Conservation (phyloP, 2,329 filamentous ascomycete genomes). For the Endothia cerciana region DNA sequence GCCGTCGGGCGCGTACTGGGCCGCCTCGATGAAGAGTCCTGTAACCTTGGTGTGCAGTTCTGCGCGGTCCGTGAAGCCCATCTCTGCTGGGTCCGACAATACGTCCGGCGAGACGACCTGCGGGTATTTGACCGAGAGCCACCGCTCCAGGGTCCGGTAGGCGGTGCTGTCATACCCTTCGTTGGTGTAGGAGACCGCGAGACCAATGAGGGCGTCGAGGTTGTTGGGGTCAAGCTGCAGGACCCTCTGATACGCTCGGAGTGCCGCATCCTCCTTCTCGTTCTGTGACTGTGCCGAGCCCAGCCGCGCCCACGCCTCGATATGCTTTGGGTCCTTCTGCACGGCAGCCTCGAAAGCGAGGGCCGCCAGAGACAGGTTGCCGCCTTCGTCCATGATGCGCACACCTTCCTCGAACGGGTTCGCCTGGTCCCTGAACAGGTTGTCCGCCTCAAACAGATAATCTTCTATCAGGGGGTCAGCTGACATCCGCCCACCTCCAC, state of each 20-base stretch:
- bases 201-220: conserved; percentile 86
- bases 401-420: conserved; percentile 94
- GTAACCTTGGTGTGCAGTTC: conserved; percentile 89
- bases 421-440: conserved; percentile 78
- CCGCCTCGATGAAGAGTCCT: conserved; percentile 86
- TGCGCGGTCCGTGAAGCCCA: conserved; percentile 93
- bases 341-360: conserved; percentile 95
- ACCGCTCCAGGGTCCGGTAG: conserved; percentile 93
- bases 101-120: conserved; percentile 73
- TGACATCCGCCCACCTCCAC: conserved; percentile 57
- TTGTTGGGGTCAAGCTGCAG: conserved; percentile 87
- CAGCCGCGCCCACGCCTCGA: conserved; percentile 91
- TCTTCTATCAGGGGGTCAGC: conserved; percentile 80
- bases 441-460: conserved; percentile 95
- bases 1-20: conserved; percentile 87
- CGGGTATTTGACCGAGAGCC: conserved; percentile 95
- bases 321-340: conserved; percentile 84
- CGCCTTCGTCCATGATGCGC: conserved; percentile 89
- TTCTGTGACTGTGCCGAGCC: conserved; percentile 95
- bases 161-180: conserved; percentile 97
- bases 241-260: conserved; percentile 89
- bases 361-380: conserved; percentile 90
- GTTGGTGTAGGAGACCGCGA: conserved; percentile 97
- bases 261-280: conserved; percentile 95
- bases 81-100: conserved; percentile 75